Base-by-base conservation (phyloP, 169 alveolate genomes). In the Eimeria falciformis region DNA sequence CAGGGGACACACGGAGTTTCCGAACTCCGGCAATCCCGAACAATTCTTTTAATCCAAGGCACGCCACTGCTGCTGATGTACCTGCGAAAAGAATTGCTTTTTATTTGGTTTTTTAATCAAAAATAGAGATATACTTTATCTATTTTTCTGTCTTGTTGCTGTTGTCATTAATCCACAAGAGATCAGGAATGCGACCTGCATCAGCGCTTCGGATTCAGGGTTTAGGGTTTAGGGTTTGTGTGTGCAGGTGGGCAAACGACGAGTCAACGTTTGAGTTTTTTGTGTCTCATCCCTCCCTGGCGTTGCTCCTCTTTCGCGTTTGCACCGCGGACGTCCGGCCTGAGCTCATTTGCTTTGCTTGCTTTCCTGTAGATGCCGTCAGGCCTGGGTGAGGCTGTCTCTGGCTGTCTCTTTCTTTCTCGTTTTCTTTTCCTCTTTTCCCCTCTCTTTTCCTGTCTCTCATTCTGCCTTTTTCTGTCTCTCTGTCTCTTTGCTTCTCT, bases 31-130 rank as follows among this genome's bases (percentile, higher is more conserved):
- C 71, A 14, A 87, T 88, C 6, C 17, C 40, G 68, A 65, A 88
- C 79, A 89, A 89, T 56, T 73, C 69, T 27, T 89, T 50, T 45
- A 62, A 71, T 53, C 93, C 93, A 1, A 23, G 81, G 83, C 79
- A 55, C 3, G 90, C 37, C 46, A 0, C 73, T 62, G 73, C 18
- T 58, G 71, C 71, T 58, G 71, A 14, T 9, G 9, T 5, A 18
- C 12, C 73, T 62, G 0, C 73, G 12, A 7, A 11, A 7, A 50
- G n/a, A 7, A 7, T 50, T 50, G 62, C 14, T 50, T 50, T 50
- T 7, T 50, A 50, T 50, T 50, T 50, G n/a, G n/a, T n/a, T n/a
- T n/a, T n/a, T n/a, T n/a, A n/a, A n/a, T n/a, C n/a, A n/a, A n/a
- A n/a, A n/a, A n/a, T n/a, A n/a, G n/a, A n/a, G n/a, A n/a, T n/a